These are phyloP conservation scores for Pilaira anomala DNA, from an alignment of 192 early-diverging fungal genomes.

Conservation along the genomic window DNA sequence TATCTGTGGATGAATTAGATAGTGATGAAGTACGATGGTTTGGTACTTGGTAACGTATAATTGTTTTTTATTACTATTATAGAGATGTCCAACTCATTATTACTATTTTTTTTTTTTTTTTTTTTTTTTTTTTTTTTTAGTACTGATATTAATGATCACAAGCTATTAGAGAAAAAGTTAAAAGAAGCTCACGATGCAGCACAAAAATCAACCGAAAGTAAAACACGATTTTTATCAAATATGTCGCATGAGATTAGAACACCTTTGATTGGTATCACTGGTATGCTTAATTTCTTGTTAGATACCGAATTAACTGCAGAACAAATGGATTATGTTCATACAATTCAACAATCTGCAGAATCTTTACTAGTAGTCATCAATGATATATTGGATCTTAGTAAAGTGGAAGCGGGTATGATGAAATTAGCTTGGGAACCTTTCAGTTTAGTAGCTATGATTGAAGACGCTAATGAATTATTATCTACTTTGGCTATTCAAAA, in stretches of 20 bases:
- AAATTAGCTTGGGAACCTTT: conserved; percentile 71
- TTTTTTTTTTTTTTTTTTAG: conserved; percentile 27
- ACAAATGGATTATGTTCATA: conserved; percentile 77
- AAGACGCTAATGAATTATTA: conserved; percentile 71
- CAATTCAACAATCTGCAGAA: conserved; percentile 71
- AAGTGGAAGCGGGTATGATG: conserved; percentile 85
- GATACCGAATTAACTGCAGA: conserved; percentile 74
- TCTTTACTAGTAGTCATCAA: conserved; percentile 79
- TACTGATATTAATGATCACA: conserved; percentile 61
- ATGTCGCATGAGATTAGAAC: conserved; percentile 77
- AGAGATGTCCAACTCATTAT: not conserved
- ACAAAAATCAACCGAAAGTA: conserved; percentile 58
- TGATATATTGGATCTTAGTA: conserved; percentile 80
- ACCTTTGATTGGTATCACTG: conserved; percentile 77
- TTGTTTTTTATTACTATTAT: not conserved
- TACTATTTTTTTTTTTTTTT: too few relatives aligned
- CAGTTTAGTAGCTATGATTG: conserved; percentile 56
- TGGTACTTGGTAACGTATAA: conserved; percentile 48
- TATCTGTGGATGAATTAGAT: conserved; percentile 48
- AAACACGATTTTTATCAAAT: conserved; percentile 57
- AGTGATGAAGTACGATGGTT: conserved; percentile 50
- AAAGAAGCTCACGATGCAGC: conserved; percentile 58
- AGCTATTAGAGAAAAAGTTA: conserved; percentile 52
- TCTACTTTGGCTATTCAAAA: conserved; percentile 71
- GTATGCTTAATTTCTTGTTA: conserved; percentile 70